Evolutionary conservation across 768 basidiomycete species (phyloP).

Genomic region (Pleurotus pulmonarius): DNA sequence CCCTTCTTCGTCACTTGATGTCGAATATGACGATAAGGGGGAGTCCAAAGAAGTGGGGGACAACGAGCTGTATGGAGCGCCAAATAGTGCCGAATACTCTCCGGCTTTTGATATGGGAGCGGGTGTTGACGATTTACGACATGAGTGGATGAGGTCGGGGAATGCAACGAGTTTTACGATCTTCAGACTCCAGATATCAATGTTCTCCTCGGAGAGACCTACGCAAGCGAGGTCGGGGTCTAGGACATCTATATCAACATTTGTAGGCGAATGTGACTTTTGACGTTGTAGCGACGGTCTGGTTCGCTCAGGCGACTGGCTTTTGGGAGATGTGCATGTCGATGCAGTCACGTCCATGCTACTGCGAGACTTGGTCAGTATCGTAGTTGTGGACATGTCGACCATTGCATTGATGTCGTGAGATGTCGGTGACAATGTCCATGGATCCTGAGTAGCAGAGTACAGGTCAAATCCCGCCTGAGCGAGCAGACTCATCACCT

Average conservation of each 20-base stretch:
- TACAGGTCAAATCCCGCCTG: slow-evolving; percentile 66
- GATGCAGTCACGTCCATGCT: slow-evolving; percentile 28
- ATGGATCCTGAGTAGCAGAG: slow-evolving; percentile 33
- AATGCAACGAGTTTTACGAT: slow-evolving; percentile 75
- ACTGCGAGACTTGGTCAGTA: slow-evolving; percentile 46
- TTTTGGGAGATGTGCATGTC: slow-evolving; percentile 7
- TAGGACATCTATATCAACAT: slow-evolving; percentile 58
- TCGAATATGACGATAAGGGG: slow-evolving; percentile 13
- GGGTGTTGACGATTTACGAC: slow-evolving; percentile 13
- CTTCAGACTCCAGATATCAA: slow-evolving; percentile 73
- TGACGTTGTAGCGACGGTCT: slow-evolving; percentile 16
- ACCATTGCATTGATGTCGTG: slow-evolving; percentile 19
- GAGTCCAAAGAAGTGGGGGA: slow-evolving; percentile 1
- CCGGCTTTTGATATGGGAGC: slow-evolving; percentile 8
- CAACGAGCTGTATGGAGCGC: slow-evolving; percentile 5
- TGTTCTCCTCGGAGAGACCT: slow-evolving; percentile 63
- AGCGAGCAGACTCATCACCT: slow-evolving; percentile 58
- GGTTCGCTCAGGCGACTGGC: not conserved
- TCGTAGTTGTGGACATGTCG: slow-evolving; percentile 21
- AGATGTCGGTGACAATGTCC: slow-evolving; percentile 14
- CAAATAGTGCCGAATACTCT: slow-evolving; percentile 5
- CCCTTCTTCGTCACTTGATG: slow-evolving; percentile 46
- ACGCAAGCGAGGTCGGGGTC: slow-evolving; percentile 74
- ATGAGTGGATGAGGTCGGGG: slow-evolving; percentile 60
- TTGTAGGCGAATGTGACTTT: slow-evolving; percentile 51